phyloP scores from a whole-genome alignment of 306 rosid species.

The Ormosia semicastrata region DNA sequence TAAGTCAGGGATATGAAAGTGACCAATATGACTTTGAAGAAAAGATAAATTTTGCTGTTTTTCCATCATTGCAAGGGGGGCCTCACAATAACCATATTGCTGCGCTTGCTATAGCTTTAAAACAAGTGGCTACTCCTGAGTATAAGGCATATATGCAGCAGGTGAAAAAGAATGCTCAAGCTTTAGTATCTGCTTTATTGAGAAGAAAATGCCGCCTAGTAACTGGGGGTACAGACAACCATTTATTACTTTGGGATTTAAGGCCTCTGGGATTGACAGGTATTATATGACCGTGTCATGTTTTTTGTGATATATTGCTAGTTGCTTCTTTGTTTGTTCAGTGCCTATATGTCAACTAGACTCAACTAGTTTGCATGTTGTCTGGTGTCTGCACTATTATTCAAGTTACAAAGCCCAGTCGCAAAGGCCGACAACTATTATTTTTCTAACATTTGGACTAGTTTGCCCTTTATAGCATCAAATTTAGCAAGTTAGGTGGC shows the following conservation, averaged over 20 bases:
- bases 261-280: conserved; percentile 91
- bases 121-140: conserved; percentile 84
- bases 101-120: conserved; percentile 94
- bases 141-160: conserved; percentile 90
- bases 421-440: not conserved
- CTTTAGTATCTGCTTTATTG: conserved; percentile 76
- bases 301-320: not conserved
- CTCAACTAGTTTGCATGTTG: not conserved
- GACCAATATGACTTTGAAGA: conserved; percentile 88
- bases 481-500: not conserved
- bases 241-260: conserved; percentile 92
- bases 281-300: conserved; percentile 18
- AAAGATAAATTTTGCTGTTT: conserved; percentile 87
- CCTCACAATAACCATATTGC: conserved; percentile 98
- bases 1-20: conserved; percentile 65
- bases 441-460: not conserved
- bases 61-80: conserved; percentile 96
- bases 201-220: conserved; percentile 79
- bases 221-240: conserved; percentile 96
- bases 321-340: conserved; percentile 16
- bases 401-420: not conserved
- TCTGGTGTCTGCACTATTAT: not conserved
- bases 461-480: not conserved
- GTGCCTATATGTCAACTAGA: not conserved
- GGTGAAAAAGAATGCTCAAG: conserved; percentile 93